Percentiles rank a stretch among this genome's conserved stretches.
Evolutionary conservation across 2,329 filamentous ascomycete species (phyloP).

Genomic region (Trichoderma brevicompactum): DNA sequence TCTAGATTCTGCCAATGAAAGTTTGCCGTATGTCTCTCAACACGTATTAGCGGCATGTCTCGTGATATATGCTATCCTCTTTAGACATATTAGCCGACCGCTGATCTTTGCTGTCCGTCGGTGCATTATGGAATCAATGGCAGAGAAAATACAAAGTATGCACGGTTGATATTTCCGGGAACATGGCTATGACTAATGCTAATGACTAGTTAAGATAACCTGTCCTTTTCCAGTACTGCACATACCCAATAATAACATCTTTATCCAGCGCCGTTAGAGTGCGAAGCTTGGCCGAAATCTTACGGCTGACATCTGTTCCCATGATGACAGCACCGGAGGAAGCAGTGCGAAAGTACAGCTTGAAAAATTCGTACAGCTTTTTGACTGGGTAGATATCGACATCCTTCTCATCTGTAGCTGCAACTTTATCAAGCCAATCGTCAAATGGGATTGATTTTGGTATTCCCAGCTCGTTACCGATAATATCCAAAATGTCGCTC

Average conservation of each 20-base stretch:
- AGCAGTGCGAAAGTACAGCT: conserved; percentile 29
- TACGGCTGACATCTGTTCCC: conserved; percentile 30
- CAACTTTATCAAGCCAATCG: conserved; percentile 30
- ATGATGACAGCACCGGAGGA: conserved; percentile 32
- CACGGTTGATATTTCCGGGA: too few relatives aligned
- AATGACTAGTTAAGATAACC: conserved; percentile 22
- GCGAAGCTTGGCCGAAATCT: conserved; percentile 26
- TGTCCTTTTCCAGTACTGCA: conserved; percentile 30
- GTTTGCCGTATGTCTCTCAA: too few relatives aligned
- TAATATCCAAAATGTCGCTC: conserved; percentile 23
- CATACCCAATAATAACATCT: conserved; percentile 28
- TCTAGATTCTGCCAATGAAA: too few relatives aligned
- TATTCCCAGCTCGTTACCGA: conserved; percentile 28
- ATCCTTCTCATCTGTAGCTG: conserved; percentile 20
- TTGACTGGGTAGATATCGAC: conserved; percentile 28
- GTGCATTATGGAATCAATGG: too few relatives aligned
- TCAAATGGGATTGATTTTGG: conserved; percentile 27
- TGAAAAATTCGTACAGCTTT: conserved; percentile 31
- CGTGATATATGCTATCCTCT: too few relatives aligned
- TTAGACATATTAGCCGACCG: too few relatives aligned
- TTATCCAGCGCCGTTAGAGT: conserved; percentile 23
- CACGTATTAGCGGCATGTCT: too few relatives aligned
- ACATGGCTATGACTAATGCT: not conserved
- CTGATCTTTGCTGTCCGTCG: too few relatives aligned
- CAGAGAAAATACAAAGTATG: too few relatives aligned